Conservation (phyloP, 2,329 filamentous ascomycete genomes). For the Trichoderma atroviride region DNA sequence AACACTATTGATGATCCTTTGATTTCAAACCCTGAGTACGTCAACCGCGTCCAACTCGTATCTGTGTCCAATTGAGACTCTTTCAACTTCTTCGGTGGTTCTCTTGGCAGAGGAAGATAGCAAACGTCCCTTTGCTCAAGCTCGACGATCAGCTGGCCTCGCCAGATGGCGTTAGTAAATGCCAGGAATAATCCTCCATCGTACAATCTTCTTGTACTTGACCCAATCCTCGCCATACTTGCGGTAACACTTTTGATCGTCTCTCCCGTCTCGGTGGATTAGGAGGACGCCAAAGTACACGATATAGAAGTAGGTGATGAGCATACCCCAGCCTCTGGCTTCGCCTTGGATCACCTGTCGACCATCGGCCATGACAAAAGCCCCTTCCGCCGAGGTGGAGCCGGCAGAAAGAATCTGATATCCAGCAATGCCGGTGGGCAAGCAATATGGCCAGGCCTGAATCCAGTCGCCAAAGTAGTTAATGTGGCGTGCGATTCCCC, state of each 20-base stretch:
- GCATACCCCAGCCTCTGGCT: slow-evolving; percentile 79
- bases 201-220: slow-evolving; percentile 80
- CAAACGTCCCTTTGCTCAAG: background rate
- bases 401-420: slow-evolving; percentile 69
- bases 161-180: slow-evolving; percentile 63
- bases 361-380: slow-evolving; percentile 60
- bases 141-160: background rate
- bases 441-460: slow-evolving; percentile 86
- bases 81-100: background rate
- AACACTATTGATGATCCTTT: background rate
- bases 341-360: slow-evolving; percentile 70
- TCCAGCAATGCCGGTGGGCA: slow-evolving; percentile 83
- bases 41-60: background rate
- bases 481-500: slow-evolving; percentile 88
- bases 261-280: slow-evolving; percentile 81
- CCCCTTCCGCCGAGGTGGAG: slow-evolving; percentile 50
- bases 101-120: background rate
- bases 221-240: slow-evolving; percentile 97
- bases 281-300: slow-evolving; percentile 87
- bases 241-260: slow-evolving; percentile 85
- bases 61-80: background rate
- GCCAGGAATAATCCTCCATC: slow-evolving; percentile 80
- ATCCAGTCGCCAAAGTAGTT: slow-evolving; percentile 97
- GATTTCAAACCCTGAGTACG: background rate
- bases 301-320: slow-evolving; percentile 93